Conservation (phyloP, 139 green algal genomes). For the Ostreobium quekettii region DNA sequence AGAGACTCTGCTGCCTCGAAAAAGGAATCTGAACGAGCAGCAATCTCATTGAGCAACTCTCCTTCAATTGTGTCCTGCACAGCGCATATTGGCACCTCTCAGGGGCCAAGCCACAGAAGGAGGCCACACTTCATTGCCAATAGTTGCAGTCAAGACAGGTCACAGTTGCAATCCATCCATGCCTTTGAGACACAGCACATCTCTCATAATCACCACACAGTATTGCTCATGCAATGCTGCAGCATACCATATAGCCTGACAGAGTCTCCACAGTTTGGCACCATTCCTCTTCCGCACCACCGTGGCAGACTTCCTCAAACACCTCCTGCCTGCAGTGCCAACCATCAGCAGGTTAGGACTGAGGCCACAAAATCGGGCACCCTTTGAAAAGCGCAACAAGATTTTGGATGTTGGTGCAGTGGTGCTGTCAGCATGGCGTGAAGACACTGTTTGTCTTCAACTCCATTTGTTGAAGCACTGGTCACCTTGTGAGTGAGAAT, state of each 20-base stretch:
- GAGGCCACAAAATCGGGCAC: slow-evolving; percentile 9
- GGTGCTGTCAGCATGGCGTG: neutral
- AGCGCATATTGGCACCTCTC: neutral
- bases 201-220: neutral
- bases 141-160: slow-evolving; percentile 3
- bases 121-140: neutral
- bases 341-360: neutral
- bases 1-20: slow-evolving; percentile 62
- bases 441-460: neutral
- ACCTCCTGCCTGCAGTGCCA: slow-evolving; percentile 33
- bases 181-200: neutral
- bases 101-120: neutral
- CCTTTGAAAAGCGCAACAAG: slow-evolving; percentile 23
- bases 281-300: slow-evolving; percentile 36
- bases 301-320: slow-evolving; percentile 34
- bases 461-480: neutral
- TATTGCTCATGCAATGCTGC: neutral
- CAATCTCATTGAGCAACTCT: slow-evolving; percentile 68
- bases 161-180: neutral
- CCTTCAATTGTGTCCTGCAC: slow-evolving; percentile 63
- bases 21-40: slow-evolving; percentile 46
- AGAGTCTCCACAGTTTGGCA: slow-evolving; percentile 46
- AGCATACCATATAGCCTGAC: slow-evolving; percentile 35
- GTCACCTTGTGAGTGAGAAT: slow-evolving; percentile 50
- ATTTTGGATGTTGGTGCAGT: neutral